Percentiles rank a stretch among this genome's conserved stretches.
phyloP scores from a whole-genome alignment of 1,284 basidiomycete genomes.

The Cryptococcus maquisensis region DNA sequence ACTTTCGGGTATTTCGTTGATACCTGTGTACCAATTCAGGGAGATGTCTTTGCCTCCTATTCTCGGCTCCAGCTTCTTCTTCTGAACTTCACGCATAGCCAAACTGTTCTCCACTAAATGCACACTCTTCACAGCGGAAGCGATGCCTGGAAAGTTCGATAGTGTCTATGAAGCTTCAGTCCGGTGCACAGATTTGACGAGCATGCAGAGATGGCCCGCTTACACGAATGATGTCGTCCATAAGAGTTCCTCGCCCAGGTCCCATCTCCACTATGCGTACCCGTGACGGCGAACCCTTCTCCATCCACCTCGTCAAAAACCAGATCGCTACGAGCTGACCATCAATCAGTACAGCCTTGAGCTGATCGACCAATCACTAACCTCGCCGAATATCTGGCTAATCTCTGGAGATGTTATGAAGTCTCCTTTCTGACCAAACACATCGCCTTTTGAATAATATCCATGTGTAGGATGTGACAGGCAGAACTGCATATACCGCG shows the following conservation, averaged over 20 bases:
- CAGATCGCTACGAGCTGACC: slow-evolving; percentile 77
- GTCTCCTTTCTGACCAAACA: slow-evolving; percentile 85
- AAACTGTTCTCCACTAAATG: slow-evolving; percentile 78
- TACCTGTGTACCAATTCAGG: slow-evolving; percentile 69
- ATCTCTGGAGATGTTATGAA: slow-evolving; percentile 98
- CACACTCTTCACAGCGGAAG: slow-evolving; percentile 57
- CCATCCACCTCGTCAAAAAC: slow-evolving; percentile 75
- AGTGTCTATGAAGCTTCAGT: slow-evolving; percentile 29
- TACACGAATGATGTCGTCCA: slow-evolving; percentile 85
- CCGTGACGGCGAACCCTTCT: slow-evolving; percentile 54
- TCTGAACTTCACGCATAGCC: slow-evolving; percentile 64
- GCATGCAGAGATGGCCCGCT: slow-evolving; percentile 28
- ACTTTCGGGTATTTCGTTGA: slow-evolving; percentile 62
- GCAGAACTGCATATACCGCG: slow-evolving; percentile 84
- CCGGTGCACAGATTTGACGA: not conserved
- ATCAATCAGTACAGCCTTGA: not conserved
- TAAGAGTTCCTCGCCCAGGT: slow-evolving; percentile 87
- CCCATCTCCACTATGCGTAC: slow-evolving; percentile 86
- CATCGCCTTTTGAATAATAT: slow-evolving; percentile 75
- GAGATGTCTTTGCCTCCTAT: slow-evolving; percentile 33
- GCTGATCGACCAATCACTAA: slow-evolving; percentile 46
- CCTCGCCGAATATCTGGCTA: slow-evolving; percentile 94
- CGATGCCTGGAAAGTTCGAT: slow-evolving; percentile 54
- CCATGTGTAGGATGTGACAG: slow-evolving; percentile 80
- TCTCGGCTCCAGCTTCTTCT: slow-evolving; percentile 52